Evolutionary conservation across 1,284 basidiomycete species (phyloP), one percentile per base, ranked within the genome.

Genomic region (Ustilago sp.): DNA sequence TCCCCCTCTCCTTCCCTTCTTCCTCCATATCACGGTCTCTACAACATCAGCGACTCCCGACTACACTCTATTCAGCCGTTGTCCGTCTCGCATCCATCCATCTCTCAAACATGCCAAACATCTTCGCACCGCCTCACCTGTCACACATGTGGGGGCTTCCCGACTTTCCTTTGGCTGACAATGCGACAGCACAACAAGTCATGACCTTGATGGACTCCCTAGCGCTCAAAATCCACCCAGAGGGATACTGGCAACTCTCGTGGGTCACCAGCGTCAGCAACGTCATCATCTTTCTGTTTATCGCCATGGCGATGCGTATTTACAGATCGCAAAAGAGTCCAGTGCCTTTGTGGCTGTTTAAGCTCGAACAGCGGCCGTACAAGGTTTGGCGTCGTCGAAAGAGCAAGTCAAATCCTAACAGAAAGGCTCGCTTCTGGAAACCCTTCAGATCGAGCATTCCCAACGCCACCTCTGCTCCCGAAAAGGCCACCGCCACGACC

Each of bases 321-420:
- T 71, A 66, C 35, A 51, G 73, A 12, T 60, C 50, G 2, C 45
- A 57, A 4, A 63, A 68, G 53, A 55, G n/a, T 34, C 50, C 52
- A 9, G 51, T 57, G 2, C 59, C 63, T 19, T 62, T 75, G 4
- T 75, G 73, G 73, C 50, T 75, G 0, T 32, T 71, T 38, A 66
- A 57, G 38, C 17, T 67, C 23, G 68, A 70, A 31, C 43, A 31
- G 13, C 55, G 73, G 4, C 57, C 56, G 4, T 62, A 59, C 34
- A 59, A 39, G 2, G 39, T 64, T 19, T 28, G 54, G 59, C 13
- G 3, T 11, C 38, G 9, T 39, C 38, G 38, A 17, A 9, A 39
- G 11, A 39, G 38, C 38, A 39, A 11, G 2, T 39, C 38, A 4
- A 39, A 39, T 28, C 23, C 23, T 3, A 28, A 28, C 23, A 28